Evolutionary conservation across 78 protist genomes (phyloP), one percentile per base, ranked within the genome.

Genomic region (Tieghemostelium lacteum): DNA sequence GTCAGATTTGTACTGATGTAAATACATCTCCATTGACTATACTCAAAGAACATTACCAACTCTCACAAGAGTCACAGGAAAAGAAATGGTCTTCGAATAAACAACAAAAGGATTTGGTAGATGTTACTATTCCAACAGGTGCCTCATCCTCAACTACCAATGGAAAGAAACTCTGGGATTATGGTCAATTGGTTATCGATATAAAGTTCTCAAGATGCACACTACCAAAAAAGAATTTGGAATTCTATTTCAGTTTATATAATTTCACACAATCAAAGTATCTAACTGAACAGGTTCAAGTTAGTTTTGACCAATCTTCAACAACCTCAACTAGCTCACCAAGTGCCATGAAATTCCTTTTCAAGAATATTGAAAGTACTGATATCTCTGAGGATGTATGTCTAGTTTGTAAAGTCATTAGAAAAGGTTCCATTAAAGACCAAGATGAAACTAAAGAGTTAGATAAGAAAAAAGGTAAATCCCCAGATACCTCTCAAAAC

Each of bases 351-450:
- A 83, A 69, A 70, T 37, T 71, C 39, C n/a, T 83, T 12, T 69
- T 83, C 50, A 83, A 83, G 36, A 73, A 83, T 60, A 69, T 83
- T 36, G 91, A 83, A 36, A 70, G 78, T 42, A 16, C 78, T 16
- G 91, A 83, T 33, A 58, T 83, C 16, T 69, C 80, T 1, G 91
- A 83, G 2, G 91, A 83, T 60, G 42, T 83, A 26, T 73, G 70
- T 39, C 36, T 83, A 16, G 29, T 83, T 8, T 52, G 64, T 61
- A 52, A 70, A 22, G 91, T 83, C 2, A 33, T 83, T 37, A 76
- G 91, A 69, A 54, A 73, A 28, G 91, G 91, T 39, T 29, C 91
- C 17, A 55, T 83, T 29, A 83, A 83, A 33, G 91, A 83, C 42
- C 26, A 42, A 8, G 71, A 60, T 33, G 74, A 66, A 42, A 17